Percentiles rank a stretch among this genome's conserved stretches.
Evolutionary conservation across 2,329 filamentous ascomycete species (phyloP).

Genomic region (Aureobasidium sp.): DNA sequence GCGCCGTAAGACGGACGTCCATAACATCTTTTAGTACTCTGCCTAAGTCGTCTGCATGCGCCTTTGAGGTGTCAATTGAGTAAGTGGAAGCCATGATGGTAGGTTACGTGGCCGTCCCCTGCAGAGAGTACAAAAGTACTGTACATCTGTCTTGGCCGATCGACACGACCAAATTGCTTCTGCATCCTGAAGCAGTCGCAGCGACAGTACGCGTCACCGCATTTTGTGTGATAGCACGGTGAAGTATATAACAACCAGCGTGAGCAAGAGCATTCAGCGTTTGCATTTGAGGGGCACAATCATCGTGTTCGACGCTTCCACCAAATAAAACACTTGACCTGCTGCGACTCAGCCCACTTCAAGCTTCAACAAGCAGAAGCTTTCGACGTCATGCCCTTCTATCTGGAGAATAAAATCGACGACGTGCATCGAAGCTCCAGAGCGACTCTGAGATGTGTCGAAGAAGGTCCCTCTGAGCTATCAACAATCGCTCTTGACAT

Average conservation of each 20-base stretch:
- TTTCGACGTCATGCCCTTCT: background rate
- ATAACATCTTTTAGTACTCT: background rate
- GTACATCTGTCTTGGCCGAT: background rate
- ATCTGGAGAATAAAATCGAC: background rate
- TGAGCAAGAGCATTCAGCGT: background rate
- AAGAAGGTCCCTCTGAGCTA: background rate
- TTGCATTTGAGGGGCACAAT: too few relatives aligned
- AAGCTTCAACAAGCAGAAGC: background rate
- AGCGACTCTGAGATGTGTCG: background rate
- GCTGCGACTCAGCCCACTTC: too few relatives aligned
- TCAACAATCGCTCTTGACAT: background rate
- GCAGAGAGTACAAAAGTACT: background rate
- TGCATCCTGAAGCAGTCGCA: background rate
- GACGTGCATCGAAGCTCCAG: background rate
- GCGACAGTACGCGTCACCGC: conserved; percentile 3
- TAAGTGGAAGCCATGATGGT: background rate
- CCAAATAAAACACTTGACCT: too few relatives aligned
- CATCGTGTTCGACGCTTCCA: background rate
- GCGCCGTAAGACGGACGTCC: background rate
- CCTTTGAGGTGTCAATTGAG: background rate
- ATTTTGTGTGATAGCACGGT: background rate
- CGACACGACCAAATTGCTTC: conserved; percentile 6
- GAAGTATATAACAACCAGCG: background rate
- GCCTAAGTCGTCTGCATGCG: background rate
- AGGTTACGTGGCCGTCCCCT: conserved; percentile 4